phyloP scores from a whole-genome alignment of 2,329 filamentous ascomycete genomes.

The Magnaporthiopsis incrustans region DNA sequence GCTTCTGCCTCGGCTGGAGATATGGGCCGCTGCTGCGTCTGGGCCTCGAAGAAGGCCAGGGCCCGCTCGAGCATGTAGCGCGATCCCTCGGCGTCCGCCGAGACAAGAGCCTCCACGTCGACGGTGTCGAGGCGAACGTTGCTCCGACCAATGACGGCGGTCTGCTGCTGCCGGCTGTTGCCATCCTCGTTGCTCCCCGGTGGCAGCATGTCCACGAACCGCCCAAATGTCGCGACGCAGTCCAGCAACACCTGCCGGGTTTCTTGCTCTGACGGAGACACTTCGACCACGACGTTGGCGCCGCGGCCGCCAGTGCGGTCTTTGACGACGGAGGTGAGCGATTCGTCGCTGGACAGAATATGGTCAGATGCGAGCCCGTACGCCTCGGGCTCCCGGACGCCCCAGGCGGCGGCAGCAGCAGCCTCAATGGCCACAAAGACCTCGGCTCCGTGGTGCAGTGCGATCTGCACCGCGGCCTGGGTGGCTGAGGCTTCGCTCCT shows the following conservation, averaged over 20 bases:
- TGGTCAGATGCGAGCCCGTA: background rate
- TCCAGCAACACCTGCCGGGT: background rate
- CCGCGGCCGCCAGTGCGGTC: background rate
- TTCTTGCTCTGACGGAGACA: background rate
- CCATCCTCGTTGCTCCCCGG: background rate
- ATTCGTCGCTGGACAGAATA: background rate
- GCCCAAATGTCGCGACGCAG: slow-evolving; percentile 3
- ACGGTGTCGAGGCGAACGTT: slow-evolving; percentile 6
- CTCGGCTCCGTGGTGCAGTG: slow-evolving; percentile 1
- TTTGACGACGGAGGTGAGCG: background rate
- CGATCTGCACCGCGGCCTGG: slow-evolving; percentile 1
- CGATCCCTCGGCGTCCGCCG: slow-evolving; percentile 6
- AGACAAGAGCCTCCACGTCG: slow-evolving; percentile 5
- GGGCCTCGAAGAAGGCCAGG: background rate
- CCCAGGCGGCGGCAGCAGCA: background rate
- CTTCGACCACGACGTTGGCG: background rate
- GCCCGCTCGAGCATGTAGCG: slow-evolving; percentile 9
- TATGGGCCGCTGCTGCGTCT: background rate
- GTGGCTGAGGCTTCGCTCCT: background rate
- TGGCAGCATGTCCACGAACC: slow-evolving; percentile 1
- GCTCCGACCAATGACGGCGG: background rate
- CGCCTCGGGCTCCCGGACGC: background rate
- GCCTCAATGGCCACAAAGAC: slow-evolving; percentile 1
- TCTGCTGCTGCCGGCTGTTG: background rate
- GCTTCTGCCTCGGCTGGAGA: background rate